Percentiles rank a stretch among this genome's conserved stretches.
phyloP scores from a whole-genome alignment of 2,329 filamentous ascomycete species.

The Ascochyta pisi region DNA sequence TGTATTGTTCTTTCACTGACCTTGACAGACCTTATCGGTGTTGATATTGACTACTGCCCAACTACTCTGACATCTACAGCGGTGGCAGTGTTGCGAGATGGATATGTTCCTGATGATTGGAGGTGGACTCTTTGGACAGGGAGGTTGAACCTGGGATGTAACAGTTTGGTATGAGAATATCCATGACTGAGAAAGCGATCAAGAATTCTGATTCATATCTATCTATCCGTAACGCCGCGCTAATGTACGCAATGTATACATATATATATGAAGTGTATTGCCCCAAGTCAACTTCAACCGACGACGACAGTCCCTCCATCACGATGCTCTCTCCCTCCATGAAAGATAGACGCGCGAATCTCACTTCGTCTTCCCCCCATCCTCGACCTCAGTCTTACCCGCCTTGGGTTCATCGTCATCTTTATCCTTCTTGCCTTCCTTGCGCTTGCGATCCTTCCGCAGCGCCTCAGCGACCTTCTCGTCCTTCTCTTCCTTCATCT shows the following conservation, averaged over 20 bases:
- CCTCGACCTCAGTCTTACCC: conserved; percentile 12
- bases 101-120: too few relatives aligned
- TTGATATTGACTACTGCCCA: too few relatives aligned
- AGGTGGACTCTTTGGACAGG: too few relatives aligned
- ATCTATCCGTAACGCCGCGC: conserved; percentile 15
- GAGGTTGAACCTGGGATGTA: too few relatives aligned
- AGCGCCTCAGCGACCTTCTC: conserved; percentile 63
- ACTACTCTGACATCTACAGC: too few relatives aligned
- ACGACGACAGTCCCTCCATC: too few relatives aligned
- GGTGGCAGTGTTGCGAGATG: too few relatives aligned
- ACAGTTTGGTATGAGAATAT: too few relatives aligned
- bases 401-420: conserved; percentile 28
- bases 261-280: not conserved
- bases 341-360: not conserved
- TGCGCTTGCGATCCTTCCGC: conserved; percentile 55
- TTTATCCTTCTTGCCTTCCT: conserved; percentile 47
- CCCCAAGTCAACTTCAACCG: too few relatives aligned
- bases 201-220: conserved; percentile 3
- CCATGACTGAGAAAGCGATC: not conserved
- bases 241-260: conserved; percentile 5
- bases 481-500: conserved; percentile 74
- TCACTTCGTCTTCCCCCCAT: not conserved
- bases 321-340: too few relatives aligned
- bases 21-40: too few relatives aligned
- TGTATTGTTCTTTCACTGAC: too few relatives aligned